Evolutionary conservation across 1,284 basidiomycete species (phyloP), one percentile per base, ranked within the genome.

Genomic region (Sphagnurus paluster): DNA sequence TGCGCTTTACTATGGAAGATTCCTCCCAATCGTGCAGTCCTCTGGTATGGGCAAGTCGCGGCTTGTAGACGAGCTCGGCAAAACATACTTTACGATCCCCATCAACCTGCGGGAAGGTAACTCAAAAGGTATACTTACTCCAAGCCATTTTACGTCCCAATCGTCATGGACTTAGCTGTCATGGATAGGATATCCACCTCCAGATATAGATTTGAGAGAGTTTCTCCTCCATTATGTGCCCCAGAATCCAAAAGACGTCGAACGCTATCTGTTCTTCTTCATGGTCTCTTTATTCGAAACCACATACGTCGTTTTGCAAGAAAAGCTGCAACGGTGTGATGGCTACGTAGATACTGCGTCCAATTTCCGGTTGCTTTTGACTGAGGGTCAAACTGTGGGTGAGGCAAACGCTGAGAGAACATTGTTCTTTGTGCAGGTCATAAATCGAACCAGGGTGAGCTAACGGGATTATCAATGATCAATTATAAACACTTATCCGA

Each of bases 1-100:
- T 7, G 13, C 20, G 26, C n/a, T n/a, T n/a, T n/a, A n/a, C n/a
- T 28, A 44, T 32, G 42, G 8, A 2, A 24, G 28, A 11, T 37
- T 40, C 16, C 7, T 46, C 7, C 11, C 54, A 13, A 50, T 65
- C 21, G 46, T 64, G 19, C 62, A 66, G 36, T 61, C 60, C 1
- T 65, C 62, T 13, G 63, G 64, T 5, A 66, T 53, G 63, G 63
- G 44, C 5, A 66, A 66, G 46, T 65, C 64, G 0, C 52, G 64
- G 8, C 33, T 52, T 5, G 43, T 64, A 5, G 61, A 65, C 28
- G 61, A 66, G 42, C 28, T 64, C 16, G 38, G 46, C 11, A 62
- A 62, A 44, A 38, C 34, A 3, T 48, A 48, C 39, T 55, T 62
- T 23, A 42, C 58, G n/a, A 60, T 66, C 24, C 59, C 58, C 8